Evolutionary conservation across 1,284 basidiomycete genomes (phyloP).

Genomic region (Tilletia horrida): DNA sequence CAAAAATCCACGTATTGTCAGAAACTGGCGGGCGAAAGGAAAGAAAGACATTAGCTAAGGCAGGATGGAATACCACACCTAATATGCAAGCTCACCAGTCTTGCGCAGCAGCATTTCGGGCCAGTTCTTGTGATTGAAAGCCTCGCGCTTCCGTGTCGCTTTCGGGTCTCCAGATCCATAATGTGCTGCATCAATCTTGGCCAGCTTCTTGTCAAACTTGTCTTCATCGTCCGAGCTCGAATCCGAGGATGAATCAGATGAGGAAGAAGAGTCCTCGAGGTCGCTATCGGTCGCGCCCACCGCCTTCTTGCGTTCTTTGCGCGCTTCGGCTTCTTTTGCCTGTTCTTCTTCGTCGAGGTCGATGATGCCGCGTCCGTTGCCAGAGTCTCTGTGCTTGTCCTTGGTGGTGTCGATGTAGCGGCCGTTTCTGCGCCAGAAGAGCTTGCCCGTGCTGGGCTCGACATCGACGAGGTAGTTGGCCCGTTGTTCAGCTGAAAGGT

Average conservation of each 20-base stretch:
- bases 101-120: slow-evolving; percentile 43
- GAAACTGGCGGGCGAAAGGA: slow-evolving; percentile 17
- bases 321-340: slow-evolving; percentile 24
- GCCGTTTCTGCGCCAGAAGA: slow-evolving; percentile 69
- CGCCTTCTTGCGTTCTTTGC: slow-evolving; percentile 19
- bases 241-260: slow-evolving; percentile 19
- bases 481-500: slow-evolving; percentile 63
- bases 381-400: slow-evolving; percentile 44
- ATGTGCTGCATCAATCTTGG: slow-evolving; percentile 23
- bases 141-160: slow-evolving; percentile 27
- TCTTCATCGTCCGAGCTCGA: slow-evolving; percentile 23
- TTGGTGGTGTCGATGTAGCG: slow-evolving; percentile 59
- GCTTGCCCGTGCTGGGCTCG: slow-evolving; percentile 60
- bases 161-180: slow-evolving; percentile 33
- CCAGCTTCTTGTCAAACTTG: slow-evolving; percentile 2
- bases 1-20: slow-evolving; percentile 43
- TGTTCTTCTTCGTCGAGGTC: slow-evolving; percentile 42
- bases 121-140: slow-evolving; percentile 34
- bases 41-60: slow-evolving; percentile 6
- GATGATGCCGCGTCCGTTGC: slow-evolving; percentile 51
- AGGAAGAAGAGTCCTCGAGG: slow-evolving; percentile 24
- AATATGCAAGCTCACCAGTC: slow-evolving; percentile 19
- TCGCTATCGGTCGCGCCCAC: slow-evolving; percentile 8
- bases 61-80: too few species aligned
- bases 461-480: slow-evolving; percentile 69